These are phyloP conservation scores for Dionaea muscipula DNA, from an alignment of 179 eudicot species.

Conservation along the genomic window DNA sequence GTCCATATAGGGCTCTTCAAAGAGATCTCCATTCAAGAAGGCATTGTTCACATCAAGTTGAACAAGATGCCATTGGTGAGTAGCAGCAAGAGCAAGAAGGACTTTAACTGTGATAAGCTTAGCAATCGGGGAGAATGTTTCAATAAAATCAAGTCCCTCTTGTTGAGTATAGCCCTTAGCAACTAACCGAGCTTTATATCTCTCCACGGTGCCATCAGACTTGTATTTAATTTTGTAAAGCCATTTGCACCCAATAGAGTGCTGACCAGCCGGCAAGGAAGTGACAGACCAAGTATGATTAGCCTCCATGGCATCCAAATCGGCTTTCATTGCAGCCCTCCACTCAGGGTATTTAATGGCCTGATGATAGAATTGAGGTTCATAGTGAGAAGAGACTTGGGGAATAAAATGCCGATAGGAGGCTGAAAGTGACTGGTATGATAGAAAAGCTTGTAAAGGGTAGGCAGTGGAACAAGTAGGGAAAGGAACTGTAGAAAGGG, in stretches of 20 bases:
- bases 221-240: not conserved
- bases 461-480: too few species aligned
- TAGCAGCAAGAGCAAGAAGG: not conserved
- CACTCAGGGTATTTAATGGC: not conserved
- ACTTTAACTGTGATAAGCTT: not conserved
- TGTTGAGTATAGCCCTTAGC: not conserved
- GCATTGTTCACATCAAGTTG: not conserved
- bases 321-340: not conserved
- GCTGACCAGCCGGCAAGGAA: not conserved
- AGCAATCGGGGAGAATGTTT: not conserved
- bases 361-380: not conserved
- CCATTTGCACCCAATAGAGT: not conserved
- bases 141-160: not conserved
- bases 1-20: not conserved
- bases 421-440: too few species aligned
- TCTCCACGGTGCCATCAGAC: not conserved
- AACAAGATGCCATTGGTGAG: not conserved
- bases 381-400: too few species aligned
- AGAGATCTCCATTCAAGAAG: not conserved
- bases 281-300: not conserved
- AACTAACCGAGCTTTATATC: not conserved
- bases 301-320: not conserved
- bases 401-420: too few species aligned
- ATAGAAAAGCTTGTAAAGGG: too few species aligned
- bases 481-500: too few species aligned